Evolutionary conservation across 176 grass and related monocot species (phyloP).

Genomic region (Zizania latifolia): DNA sequence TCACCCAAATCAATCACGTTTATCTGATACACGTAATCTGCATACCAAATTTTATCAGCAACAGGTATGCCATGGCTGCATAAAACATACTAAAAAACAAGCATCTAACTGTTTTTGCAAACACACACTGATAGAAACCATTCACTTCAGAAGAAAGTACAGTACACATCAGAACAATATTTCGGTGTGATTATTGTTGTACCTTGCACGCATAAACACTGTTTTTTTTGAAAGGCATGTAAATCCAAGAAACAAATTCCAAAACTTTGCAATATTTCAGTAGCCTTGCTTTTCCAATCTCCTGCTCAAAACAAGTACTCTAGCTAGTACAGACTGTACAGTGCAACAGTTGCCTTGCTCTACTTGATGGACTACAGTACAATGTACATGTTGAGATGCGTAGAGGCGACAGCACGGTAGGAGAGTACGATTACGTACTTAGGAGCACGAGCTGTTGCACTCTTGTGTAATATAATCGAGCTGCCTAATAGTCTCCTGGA

Average conservation of each 20-base stretch:
- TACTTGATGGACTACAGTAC: too few relatives aligned
- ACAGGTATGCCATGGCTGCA: not conserved
- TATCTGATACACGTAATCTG: too few relatives aligned
- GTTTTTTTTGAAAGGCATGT: not conserved
- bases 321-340: too few relatives aligned
- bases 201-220: not conserved
- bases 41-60: constrained; percentile 9
- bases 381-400: too few relatives aligned
- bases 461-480: too few relatives aligned
- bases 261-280: not conserved
- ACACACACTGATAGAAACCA: not conserved
- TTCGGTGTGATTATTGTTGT: not conserved
- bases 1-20: not conserved
- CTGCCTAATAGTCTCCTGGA: too few relatives aligned
- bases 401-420: too few relatives aligned
- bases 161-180: not conserved
- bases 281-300: not conserved
- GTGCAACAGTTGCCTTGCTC: too few relatives aligned
- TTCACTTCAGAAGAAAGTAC: not conserved
- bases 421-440: too few relatives aligned
- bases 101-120: not conserved
- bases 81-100: not conserved
- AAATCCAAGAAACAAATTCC: not conserved
- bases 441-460: too few relatives aligned
- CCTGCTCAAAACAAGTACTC: not conserved